phyloP scores from a whole-genome alignment of 148 eudicot species.

The Vaccinium myrtillus region DNA sequence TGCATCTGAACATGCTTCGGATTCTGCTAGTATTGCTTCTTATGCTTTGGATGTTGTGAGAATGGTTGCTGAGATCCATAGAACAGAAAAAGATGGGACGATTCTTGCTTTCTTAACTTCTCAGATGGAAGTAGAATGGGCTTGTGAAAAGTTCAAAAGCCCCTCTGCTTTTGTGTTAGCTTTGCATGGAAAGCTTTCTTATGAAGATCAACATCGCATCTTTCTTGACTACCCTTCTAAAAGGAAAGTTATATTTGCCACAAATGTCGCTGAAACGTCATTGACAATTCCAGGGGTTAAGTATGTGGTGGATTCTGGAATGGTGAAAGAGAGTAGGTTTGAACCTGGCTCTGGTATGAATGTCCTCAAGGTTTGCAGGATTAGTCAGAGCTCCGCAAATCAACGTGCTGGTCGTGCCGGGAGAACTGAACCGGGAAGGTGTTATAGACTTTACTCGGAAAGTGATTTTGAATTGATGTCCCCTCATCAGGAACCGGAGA shows the following conservation, averaged over 20 bases:
- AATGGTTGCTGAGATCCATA: constrained; percentile 66
- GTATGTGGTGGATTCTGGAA: constrained; percentile 88
- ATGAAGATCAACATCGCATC: constrained; percentile 69
- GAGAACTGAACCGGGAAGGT: constrained; percentile 83
- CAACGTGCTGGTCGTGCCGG: constrained; percentile 98
- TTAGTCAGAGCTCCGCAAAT: constrained; percentile 91
- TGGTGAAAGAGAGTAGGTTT: constrained; percentile 84
- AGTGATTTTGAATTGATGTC: constrained; percentile 55
- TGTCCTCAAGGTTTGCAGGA: constrained; percentile 66
- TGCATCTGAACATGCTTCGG: constrained; percentile 31
- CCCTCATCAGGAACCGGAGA: constrained; percentile 85
- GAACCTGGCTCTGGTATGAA: constrained; percentile 92
- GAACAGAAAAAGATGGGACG: constrained; percentile 66
- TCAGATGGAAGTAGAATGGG: constrained; percentile 91
- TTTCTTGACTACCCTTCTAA: constrained; percentile 58
- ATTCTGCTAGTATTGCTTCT: constrained; percentile 44
- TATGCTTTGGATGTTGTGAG: constrained; percentile 57
- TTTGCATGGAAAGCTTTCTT: constrained; percentile 84
- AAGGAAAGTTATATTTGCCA: constrained; percentile 85
- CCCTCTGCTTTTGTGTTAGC: constrained; percentile 52
- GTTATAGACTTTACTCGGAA: constrained; percentile 78
- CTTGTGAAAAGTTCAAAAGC: constrained; percentile 60
- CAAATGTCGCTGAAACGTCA: constrained; percentile 97
- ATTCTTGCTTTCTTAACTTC: constrained; percentile 93
- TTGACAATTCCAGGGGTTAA: constrained; percentile 92